Evolutionary conservation across 2,329 filamentous ascomycete species (phyloP).

Genomic region (Onygenales sp.): DNA sequence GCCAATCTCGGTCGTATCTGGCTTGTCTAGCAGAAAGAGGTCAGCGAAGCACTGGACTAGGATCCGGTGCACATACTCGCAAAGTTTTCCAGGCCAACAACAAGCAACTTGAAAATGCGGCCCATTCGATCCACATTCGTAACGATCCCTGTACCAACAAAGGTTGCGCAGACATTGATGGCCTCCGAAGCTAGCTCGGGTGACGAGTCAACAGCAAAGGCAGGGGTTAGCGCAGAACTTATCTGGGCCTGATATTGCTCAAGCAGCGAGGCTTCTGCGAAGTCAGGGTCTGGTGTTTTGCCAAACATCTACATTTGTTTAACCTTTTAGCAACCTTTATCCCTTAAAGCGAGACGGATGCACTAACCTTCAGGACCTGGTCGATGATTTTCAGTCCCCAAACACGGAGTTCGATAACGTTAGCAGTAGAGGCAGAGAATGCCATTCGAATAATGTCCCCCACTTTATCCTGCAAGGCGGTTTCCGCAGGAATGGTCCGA

Average conservation of each 20-base stretch:
- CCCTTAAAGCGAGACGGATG: neutral
- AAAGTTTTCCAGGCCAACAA: constrained; percentile 86
- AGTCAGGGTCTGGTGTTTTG: constrained; percentile 89
- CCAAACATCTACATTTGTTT: constrained; percentile 63
- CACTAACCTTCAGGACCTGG: constrained; percentile 62
- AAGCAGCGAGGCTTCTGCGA: constrained; percentile 88
- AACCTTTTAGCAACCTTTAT: constrained; percentile 4
- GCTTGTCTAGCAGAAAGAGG: constrained; percentile 42
- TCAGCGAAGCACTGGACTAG: constrained; percentile 6
- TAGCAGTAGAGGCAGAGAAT: constrained; percentile 92
- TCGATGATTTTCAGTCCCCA: constrained; percentile 92
- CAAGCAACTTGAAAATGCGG: constrained; percentile 85
- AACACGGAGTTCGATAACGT: constrained; percentile 79
- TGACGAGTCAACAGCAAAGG: constrained; percentile 90
- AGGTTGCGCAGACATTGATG: constrained; percentile 94
- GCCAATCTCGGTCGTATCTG: constrained; percentile 76
- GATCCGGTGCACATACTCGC: constrained; percentile 43
- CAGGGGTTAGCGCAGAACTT: constrained; percentile 88
- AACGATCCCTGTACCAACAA: constrained; percentile 94
- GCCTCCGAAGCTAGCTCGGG: constrained; percentile 92
- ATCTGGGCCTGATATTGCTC: constrained; percentile 99
- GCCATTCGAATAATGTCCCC: constrained; percentile 94
- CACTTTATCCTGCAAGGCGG: constrained; percentile 69
- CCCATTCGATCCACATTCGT: constrained; percentile 99
- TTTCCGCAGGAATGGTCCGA: constrained; percentile 67